phyloP scores from a whole-genome alignment of 2,329 filamentous ascomycete species.

The Pseudogymnoascus sp. region DNA sequence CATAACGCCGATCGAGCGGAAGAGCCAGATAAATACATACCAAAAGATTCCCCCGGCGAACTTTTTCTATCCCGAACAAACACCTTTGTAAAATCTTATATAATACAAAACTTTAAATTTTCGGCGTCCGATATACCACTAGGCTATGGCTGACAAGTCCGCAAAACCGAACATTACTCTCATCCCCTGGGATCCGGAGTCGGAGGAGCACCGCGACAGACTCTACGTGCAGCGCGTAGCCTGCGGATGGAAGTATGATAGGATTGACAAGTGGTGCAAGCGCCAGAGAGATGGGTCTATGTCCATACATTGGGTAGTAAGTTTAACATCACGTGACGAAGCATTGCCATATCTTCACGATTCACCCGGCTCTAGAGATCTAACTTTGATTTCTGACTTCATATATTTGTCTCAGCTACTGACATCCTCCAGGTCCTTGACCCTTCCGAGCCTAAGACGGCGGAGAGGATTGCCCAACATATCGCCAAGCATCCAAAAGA shows the following conservation, averaged over 20 bases:
- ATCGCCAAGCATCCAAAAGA: constrained; percentile 17
- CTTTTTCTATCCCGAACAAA: background rate
- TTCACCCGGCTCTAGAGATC: background rate
- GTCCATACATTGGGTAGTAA: constrained; percentile 22
- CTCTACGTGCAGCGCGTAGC: constrained; percentile 38
- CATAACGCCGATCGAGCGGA: background rate
- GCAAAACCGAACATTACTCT: constrained; percentile 27
- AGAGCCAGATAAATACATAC: background rate
- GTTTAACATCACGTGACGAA: background rate
- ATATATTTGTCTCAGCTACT: background rate
- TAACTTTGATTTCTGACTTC: background rate
- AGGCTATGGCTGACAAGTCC: background rate
- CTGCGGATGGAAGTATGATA: constrained; percentile 38
- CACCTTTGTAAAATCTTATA: background rate
- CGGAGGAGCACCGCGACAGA: constrained; percentile 33
- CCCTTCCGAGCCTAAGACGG: constrained; percentile 15
- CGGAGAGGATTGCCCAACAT: constrained; percentile 18
- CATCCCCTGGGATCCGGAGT: constrained; percentile 39
- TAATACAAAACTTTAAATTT: background rate
- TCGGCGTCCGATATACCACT: background rate
- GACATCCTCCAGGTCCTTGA: constrained; percentile 14
- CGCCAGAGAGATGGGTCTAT: constrained; percentile 17
- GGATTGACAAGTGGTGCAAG: constrained; percentile 25
- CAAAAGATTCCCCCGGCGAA: background rate
- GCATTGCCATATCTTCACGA: background rate